phyloP scores from a whole-genome alignment of 139 green algal species.

The Tetraselmis striata region DNA sequence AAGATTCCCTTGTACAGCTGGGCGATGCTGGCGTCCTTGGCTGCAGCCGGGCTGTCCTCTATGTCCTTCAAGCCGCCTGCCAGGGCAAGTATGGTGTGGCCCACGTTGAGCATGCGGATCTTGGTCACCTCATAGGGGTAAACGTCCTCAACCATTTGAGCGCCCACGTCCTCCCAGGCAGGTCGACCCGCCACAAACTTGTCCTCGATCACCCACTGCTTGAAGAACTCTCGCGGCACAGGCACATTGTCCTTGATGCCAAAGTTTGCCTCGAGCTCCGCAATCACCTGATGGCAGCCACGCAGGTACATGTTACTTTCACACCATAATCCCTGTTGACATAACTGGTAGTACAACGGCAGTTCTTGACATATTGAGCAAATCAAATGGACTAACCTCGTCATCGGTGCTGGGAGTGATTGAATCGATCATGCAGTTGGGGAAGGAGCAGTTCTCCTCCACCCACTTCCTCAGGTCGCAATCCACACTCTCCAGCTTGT shows the following conservation, averaged over 20 bases:
- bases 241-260: background rate
- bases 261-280: background rate
- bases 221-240: background rate
- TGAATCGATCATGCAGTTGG: background rate
- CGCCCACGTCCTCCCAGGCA: background rate
- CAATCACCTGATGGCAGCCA: background rate
- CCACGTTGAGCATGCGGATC: background rate
- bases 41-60: background rate
- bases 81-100: background rate
- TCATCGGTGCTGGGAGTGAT: background rate
- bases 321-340: too few species aligned
- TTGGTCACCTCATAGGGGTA: background rate
- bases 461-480: background rate
- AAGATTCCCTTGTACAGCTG: background rate
- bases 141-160: background rate
- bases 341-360: too few species aligned
- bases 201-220: background rate
- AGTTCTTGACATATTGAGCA: too few species aligned
- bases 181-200: background rate
- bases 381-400: background rate
- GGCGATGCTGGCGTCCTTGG: background rate
- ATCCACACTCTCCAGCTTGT: background rate
- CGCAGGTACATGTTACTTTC: too few species aligned
- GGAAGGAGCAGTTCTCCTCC: background rate
- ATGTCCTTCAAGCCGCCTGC: background rate